These are phyloP conservation scores for Ophiostoma triangulosporum DNA, from an alignment of 2,329 filamentous ascomycete genomes.

Conservation along the genomic window DNA sequence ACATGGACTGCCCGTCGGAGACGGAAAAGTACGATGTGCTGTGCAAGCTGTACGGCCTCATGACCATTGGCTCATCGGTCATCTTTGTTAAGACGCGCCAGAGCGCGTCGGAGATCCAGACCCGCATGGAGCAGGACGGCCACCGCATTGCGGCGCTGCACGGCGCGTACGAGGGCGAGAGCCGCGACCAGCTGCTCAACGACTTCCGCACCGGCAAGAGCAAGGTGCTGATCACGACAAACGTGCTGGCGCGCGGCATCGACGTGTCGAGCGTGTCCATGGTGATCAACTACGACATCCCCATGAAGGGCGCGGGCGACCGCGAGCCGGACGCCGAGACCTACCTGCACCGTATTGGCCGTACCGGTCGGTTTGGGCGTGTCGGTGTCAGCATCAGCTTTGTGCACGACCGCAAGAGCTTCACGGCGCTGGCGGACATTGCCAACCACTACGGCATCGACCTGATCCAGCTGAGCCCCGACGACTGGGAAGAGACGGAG, in stretches of 20 bases:
- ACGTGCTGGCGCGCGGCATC: conserved; percentile 90
- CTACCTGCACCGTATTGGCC: conserved; percentile 93
- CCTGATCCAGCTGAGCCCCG: conserved; percentile 66
- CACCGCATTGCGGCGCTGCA: conserved; percentile 87
- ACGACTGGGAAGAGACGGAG: conserved; percentile 87
- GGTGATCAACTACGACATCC: conserved; percentile 94
- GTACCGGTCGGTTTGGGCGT: conserved; percentile 90
- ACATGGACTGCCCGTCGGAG: conserved; percentile 79
- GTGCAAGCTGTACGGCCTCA: conserved; percentile 85
- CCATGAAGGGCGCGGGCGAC: conserved; percentile 62
- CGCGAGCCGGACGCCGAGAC: conserved; percentile 83
- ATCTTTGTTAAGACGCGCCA: conserved; percentile 93
- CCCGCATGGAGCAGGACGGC: conserved; percentile 73
- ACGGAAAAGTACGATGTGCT: conserved; percentile 77
- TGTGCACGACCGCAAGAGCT: conserved; percentile 75
- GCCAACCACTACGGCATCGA: conserved; percentile 67
- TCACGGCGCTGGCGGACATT: conserved; percentile 66
- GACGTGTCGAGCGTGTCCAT: conserved; percentile 86
- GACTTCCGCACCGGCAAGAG: conserved; percentile 75
- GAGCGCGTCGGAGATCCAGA: conserved; percentile 74
- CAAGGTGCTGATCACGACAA: conserved; percentile 96
- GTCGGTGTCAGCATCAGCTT: conserved; percentile 94
- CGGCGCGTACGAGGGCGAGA: conserved; percentile 69
- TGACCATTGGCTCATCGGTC: conserved; percentile 94
- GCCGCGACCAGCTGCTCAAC: conserved; percentile 74